A percentile compares a stretch with the other conserved stretches of the same genome.
These are phyloP conservation scores for Yamadazyma insecticola DNA, from an alignment of 805 yeast genomes.

Conservation along the genomic window DNA sequence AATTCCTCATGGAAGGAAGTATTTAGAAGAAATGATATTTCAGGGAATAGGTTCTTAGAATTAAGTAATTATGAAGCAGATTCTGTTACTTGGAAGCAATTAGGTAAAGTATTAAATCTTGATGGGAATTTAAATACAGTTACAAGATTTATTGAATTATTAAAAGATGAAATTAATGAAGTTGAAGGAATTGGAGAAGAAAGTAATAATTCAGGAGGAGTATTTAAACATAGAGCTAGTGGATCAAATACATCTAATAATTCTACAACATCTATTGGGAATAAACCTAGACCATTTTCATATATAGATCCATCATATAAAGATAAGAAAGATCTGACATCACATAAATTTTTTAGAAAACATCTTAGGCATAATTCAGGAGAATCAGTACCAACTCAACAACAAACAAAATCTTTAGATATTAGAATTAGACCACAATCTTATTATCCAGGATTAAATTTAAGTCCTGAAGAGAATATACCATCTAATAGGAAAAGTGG, in stretches of 20 bases:
- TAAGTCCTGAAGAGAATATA: constrained; percentile 11
- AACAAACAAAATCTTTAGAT: not conserved
- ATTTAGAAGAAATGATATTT: constrained; percentile 52
- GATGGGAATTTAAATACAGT: constrained; percentile 48
- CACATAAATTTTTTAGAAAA: constrained; percentile 52
- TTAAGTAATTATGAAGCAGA: constrained; percentile 59
- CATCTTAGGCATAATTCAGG: constrained; percentile 52
- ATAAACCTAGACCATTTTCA: constrained; percentile 35
- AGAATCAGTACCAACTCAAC: constrained; percentile 12
- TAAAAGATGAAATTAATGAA: constrained; percentile 14
- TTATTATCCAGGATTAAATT: constrained; percentile 12
- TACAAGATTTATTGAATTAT: constrained; percentile 38
- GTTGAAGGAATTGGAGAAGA: constrained; percentile 8
- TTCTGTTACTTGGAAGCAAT: constrained; percentile 43
- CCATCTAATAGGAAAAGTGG: constrained; percentile 23
- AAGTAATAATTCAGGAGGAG: not conserved
- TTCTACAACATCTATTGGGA: constrained; percentile 4
- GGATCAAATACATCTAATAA: constrained; percentile 13
- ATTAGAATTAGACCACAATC: constrained; percentile 8
- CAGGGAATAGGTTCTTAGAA: constrained; percentile 60
- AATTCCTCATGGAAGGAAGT: constrained; percentile 69
- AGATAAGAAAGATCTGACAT: constrained; percentile 15
- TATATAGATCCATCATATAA: constrained; percentile 28
- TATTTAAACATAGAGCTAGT: constrained; percentile 18
- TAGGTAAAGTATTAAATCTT: constrained; percentile 26